Evolutionary conservation across 306 rosid species (phyloP).

Genomic region (Styphnolobium japonicum): DNA sequence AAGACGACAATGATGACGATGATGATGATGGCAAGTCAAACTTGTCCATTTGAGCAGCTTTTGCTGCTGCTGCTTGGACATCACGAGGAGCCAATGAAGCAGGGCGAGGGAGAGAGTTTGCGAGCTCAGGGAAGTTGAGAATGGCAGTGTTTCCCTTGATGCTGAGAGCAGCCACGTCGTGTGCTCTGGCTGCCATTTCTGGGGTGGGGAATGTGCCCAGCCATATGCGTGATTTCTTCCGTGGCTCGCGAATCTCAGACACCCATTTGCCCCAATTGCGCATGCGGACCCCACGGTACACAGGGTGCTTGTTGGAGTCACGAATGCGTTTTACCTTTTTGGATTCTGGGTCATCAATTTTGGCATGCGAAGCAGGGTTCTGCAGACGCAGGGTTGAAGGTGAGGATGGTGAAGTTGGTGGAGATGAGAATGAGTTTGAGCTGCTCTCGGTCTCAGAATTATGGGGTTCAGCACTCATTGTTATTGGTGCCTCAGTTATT

Average conservation of each 20-base stretch:
- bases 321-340: slow-evolving; percentile 40
- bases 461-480: slow-evolving; percentile 35
- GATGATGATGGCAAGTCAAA: slow-evolving; percentile 4
- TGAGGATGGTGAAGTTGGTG: slow-evolving; percentile 29
- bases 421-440: slow-evolving; percentile 45
- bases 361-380: neutral
- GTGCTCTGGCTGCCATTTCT: slow-evolving; percentile 79
- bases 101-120: slow-evolving; percentile 67
- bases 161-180: slow-evolving; percentile 73
- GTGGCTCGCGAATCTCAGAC: slow-evolving; percentile 74
- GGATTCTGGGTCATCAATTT: neutral
- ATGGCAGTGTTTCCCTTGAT: slow-evolving; percentile 72
- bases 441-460: slow-evolving; percentile 48
- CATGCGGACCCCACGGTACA: slow-evolving; percentile 70
- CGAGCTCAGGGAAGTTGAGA: slow-evolving; percentile 82
- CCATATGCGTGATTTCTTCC: slow-evolving; percentile 80
- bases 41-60: slow-evolving; percentile 75
- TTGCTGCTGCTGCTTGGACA: slow-evolving; percentile 74
- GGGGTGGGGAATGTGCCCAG: slow-evolving; percentile 70
- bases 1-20: neutral
- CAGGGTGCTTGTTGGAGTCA: slow-evolving; percentile 57
- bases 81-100: slow-evolving; percentile 66
- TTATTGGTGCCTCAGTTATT: neutral
- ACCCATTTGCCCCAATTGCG: slow-evolving; percentile 85
- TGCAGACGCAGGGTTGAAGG: neutral